These are phyloP conservation scores for Aureobasidium sp. DNA, from an alignment of 2,329 filamentous ascomycete species.

Conservation along the genomic window DNA sequence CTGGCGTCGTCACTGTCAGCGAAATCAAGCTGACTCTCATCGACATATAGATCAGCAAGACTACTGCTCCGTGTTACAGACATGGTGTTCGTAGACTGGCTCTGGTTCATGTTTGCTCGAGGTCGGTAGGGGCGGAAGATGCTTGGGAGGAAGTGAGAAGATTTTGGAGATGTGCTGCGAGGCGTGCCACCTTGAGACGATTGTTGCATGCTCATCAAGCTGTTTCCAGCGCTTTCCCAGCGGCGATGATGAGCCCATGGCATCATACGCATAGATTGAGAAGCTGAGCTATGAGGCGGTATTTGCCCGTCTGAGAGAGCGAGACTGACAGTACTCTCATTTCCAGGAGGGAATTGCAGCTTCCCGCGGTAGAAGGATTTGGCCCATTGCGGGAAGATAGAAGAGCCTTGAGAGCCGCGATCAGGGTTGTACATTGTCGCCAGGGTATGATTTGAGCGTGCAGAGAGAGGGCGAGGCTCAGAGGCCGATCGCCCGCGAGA, in stretches of 20 bases:
- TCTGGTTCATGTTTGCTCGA: constrained; percentile 16
- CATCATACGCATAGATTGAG: background rate
- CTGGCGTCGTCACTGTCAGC: background rate
- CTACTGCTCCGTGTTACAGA: constrained; percentile 14
- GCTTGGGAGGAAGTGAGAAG: constrained; percentile 27
- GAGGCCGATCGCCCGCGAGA: constrained; percentile 24
- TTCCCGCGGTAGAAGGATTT: constrained; percentile 28
- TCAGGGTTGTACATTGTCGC: constrained; percentile 21
- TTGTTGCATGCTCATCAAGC: background rate
- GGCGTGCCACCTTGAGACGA: background rate
- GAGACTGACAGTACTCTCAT: constrained; percentile 12
- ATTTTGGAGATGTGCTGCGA: constrained; percentile 14
- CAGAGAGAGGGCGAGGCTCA: constrained; percentile 19
- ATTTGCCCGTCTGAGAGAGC: background rate
- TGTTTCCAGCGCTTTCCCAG: constrained; percentile 9
- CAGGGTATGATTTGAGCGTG: constrained; percentile 24
- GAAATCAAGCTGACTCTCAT: constrained; percentile 7
- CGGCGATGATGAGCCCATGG: constrained; percentile 9
- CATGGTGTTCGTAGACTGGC: constrained; percentile 11
- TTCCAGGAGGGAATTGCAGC: constrained; percentile 18
- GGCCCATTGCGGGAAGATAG: constrained; percentile 30
- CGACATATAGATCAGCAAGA: background rate
- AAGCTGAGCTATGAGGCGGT: background rate
- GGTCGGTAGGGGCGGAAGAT: constrained; percentile 29
- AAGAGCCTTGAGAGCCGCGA: constrained; percentile 22